Evolutionary conservation across 805 yeast species (phyloP), one percentile per base, ranked within the genome.

Genomic region (Lipomyces sp.): DNA sequence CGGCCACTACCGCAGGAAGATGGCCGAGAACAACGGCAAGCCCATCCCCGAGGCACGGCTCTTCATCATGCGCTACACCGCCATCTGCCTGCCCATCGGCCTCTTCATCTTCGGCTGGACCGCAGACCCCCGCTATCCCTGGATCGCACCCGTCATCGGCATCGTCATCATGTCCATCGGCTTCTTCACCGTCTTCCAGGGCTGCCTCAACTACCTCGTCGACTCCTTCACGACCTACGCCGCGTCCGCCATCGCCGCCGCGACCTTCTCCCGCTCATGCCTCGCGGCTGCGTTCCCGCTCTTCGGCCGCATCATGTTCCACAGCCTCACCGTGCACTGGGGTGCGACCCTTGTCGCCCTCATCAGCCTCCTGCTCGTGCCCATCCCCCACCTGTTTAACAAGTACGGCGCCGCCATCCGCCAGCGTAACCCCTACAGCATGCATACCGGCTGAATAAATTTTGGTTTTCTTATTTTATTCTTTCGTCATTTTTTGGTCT

Each of bases 71-170:
- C 70, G 80, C 52, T 63, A 70, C 11, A 70, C 78, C 16, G 80
- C 83, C 1, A 58, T 82, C 39, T 60, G 76, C 14, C 72, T 80
- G 52, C 82, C 87, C 0, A 69, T 74, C 13, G 88, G 87, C 0
- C 68, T 83, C 34, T 69, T 83, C 53, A 80, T 86, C 80, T 82
- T 79, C 60, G 89, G 88, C 14, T 83, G 88, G 89, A 75, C 82
- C 31, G 82, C 84, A 1, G 70, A 81, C 60, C 70, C 75, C 29
- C 63, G 75, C 28, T 61, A 79, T 39, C 79, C 73, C 45, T 83
- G 84, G 83, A 73, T 83, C 36, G 77, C 81, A 73, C 61, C 88
- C 82, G 65, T 81, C 59, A 77, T 78, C 24, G 82, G 89, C 0
- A 88, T 89, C 60, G 76, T 37, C 2, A 21, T 68, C 43, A 65